A percentile compares a stretch with the other conserved stretches of the same genome.
These are phyloP conservation scores for Russula earlei DNA, from an alignment of 768 basidiomycete species.

Conservation along the genomic window DNA sequence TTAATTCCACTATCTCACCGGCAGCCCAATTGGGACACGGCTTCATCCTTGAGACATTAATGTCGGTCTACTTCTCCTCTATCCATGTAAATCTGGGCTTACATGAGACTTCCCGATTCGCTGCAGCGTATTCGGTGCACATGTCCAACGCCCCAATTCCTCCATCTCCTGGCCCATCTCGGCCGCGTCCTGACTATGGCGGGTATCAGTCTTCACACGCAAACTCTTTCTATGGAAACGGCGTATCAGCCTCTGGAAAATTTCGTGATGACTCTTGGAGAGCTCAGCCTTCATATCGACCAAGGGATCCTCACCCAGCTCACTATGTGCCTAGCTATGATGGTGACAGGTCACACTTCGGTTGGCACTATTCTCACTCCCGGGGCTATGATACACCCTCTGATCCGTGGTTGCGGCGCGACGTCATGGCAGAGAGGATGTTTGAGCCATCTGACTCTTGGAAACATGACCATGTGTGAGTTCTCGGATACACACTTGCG, in stretches of 20 bases:
- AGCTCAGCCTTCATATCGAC: conserved; percentile 37
- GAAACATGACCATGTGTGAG: conserved; percentile 24
- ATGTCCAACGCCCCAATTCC: conserved; percentile 31
- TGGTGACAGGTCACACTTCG: conserved; percentile 5
- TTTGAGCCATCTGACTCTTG: conserved; percentile 68
- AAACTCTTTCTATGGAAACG: conserved; percentile 30
- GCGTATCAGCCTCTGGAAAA: conserved; percentile 35
- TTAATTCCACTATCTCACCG: neutral
- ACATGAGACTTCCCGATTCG: conserved; percentile 7
- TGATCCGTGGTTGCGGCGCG: conserved; percentile 26
- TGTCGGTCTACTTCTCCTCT: neutral
- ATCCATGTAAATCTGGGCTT: neutral
- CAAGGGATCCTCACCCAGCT: conserved; percentile 23
- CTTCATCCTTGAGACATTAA: neutral
- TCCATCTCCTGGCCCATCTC: conserved; percentile 40
- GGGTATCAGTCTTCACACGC: conserved; percentile 39
- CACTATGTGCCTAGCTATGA: conserved; percentile 9
- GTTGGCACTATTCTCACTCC: conserved; percentile 18
- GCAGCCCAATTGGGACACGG: conserved; percentile 2
- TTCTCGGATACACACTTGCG: neutral
- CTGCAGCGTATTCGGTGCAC: conserved; percentile 9
- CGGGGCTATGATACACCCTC: conserved; percentile 22
- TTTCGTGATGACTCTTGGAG: conserved; percentile 25
- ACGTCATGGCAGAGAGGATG: conserved; percentile 41
- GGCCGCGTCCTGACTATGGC: conserved; percentile 39